Evolutionary conservation across 2,329 filamentous ascomycete species (phyloP).

Genomic region (Triangularia verruculosa): DNA sequence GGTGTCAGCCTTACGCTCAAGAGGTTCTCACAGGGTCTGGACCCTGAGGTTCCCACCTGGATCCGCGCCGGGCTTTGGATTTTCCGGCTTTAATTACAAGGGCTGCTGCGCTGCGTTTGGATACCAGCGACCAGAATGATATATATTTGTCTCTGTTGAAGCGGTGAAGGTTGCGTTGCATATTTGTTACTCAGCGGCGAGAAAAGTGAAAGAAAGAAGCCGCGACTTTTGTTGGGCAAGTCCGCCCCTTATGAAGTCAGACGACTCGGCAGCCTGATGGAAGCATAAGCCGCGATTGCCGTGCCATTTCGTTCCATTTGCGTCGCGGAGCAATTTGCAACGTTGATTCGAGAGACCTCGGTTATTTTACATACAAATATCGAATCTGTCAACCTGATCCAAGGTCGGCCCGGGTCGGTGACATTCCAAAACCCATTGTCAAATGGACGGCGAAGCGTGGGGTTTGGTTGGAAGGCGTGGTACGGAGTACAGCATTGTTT

Average conservation of each 20-base stretch:
- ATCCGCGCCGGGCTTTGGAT: constrained; percentile 14
- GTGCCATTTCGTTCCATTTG: background rate
- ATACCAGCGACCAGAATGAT: background rate
- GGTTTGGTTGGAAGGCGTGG: background rate
- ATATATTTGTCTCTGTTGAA: background rate
- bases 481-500: background rate
- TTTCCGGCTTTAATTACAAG: constrained; percentile 2
- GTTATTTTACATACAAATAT: background rate
- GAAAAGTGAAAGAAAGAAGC: background rate
- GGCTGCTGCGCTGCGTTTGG: background rate
- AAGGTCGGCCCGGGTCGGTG: background rate
- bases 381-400: background rate
- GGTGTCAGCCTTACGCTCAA: constrained; percentile 25
- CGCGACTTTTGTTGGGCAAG: background rate
- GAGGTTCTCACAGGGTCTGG: constrained; percentile 16
- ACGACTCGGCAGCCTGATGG: background rate
- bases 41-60: constrained; percentile 6
- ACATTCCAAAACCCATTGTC: background rate
- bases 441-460: background rate
- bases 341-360: background rate
- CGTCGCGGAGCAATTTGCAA: background rate
- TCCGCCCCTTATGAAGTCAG: background rate
- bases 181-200: background rate
- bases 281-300: background rate
- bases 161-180: background rate